These are phyloP conservation scores for Pinus tabuliformis DNA, from an alignment of 75 land plant species.

Conservation along the genomic window DNA sequence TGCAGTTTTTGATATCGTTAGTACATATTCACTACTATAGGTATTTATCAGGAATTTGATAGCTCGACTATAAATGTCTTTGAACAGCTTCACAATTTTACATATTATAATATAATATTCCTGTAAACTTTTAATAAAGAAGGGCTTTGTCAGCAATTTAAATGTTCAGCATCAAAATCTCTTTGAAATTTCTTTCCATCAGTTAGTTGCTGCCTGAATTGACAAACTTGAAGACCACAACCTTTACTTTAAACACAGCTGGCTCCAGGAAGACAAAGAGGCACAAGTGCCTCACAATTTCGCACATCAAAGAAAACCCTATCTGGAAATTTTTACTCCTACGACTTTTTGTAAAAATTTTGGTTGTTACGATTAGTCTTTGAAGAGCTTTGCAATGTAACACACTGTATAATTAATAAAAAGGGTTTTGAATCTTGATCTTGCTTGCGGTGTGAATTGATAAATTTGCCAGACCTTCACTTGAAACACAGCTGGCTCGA, in stretches of 20 bases:
- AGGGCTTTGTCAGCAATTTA: neutral
- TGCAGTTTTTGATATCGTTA: neutral
- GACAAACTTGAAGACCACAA: neutral
- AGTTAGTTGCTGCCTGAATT: neutral
- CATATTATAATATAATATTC: neutral
- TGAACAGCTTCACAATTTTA: neutral
- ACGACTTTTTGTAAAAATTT: neutral
- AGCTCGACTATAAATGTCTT: neutral
- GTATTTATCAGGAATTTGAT: neutral
- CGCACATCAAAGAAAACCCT: neutral
- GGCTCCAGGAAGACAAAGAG: slow-evolving; percentile 90
- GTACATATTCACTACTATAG: neutral
- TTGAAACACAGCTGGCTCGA: slow-evolving; percentile 83
- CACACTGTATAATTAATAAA: too few relatives aligned
- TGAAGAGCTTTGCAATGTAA: too few relatives aligned
- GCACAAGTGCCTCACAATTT: slow-evolving; percentile 10
- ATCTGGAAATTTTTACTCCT: neutral
- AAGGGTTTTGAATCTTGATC: neutral
- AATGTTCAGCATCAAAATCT: neutral
- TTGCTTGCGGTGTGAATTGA: neutral
- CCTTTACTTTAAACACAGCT: slow-evolving; percentile 64
- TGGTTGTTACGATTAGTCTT: neutral
- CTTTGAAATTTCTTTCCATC: neutral
- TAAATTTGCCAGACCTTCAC: slow-evolving; percentile 22
- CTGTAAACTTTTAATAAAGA: neutral